Conservation (phyloP, 305 asterid genomes). For the Fraxinus sp. region DNA sequence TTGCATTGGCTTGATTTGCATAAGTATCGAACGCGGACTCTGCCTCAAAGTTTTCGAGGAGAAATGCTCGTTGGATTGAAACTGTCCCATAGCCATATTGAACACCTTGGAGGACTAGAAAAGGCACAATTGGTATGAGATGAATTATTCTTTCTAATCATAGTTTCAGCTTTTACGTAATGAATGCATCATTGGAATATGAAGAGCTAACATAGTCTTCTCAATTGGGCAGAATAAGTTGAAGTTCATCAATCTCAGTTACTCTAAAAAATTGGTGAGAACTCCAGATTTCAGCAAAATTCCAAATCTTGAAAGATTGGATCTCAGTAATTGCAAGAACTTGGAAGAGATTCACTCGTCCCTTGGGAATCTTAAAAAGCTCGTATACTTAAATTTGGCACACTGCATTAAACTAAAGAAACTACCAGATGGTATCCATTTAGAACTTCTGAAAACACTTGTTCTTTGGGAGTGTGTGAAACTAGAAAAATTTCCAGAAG, state of each 20-base stretch:
- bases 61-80: slow-evolving; percentile 25
- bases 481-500: slow-evolving; percentile 19
- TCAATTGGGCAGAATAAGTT: neutral
- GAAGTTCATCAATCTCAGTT: slow-evolving; percentile 27
- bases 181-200: neutral
- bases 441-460: slow-evolving; percentile 13
- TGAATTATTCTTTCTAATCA: neutral
- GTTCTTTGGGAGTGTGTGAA: slow-evolving; percentile 19
- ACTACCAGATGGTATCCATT: slow-evolving; percentile 6
- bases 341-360: slow-evolving; percentile 24
- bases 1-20: slow-evolving; percentile 26
- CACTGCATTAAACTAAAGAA: slow-evolving; percentile 19
- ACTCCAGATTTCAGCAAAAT: slow-evolving; percentile 26
- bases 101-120: neutral
- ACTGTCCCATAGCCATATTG: neutral
- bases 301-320: slow-evolving; percentile 25
- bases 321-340: slow-evolving; percentile 22
- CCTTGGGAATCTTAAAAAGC: slow-evolving; percentile 21
- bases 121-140: neutral
- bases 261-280: slow-evolving; percentile 15
- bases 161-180: neutral
- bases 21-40: slow-evolving; percentile 5
- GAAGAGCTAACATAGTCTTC: neutral
- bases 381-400: slow-evolving; percentile 18
- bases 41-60: slow-evolving; percentile 17